These are phyloP conservation scores for Scytalidium lignicola DNA, from an alignment of 2,329 filamentous ascomycete species.

Conservation along the genomic window DNA sequence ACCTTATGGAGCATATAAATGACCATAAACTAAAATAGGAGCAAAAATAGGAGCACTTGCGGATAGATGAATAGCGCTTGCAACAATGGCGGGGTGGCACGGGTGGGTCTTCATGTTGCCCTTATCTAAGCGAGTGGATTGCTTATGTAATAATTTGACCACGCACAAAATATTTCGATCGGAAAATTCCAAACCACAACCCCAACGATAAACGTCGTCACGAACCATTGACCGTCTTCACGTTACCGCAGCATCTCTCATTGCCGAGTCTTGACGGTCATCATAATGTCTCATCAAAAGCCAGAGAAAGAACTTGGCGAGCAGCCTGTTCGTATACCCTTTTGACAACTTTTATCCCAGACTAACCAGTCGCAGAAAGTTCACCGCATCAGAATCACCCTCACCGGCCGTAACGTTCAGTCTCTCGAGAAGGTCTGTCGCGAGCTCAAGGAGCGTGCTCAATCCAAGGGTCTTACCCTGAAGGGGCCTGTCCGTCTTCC, in stretches of 20 bases:
- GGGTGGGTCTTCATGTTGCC: too few relatives aligned
- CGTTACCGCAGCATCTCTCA: conserved; percentile 64
- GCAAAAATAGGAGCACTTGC: too few relatives aligned
- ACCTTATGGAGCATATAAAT: too few relatives aligned
- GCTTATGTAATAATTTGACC: too few relatives aligned
- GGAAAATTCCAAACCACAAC: too few relatives aligned
- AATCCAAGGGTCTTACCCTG: conserved; percentile 96
- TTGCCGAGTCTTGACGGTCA: conserved; percentile 78
- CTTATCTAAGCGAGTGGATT: too few relatives aligned
- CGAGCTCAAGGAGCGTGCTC: conserved; percentile 97
- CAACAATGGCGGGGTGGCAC: too few relatives aligned
- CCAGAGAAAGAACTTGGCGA: conserved; percentile 88
- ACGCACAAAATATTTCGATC: too few relatives aligned
- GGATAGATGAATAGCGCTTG: too few relatives aligned
- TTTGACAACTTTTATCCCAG: conserved; percentile 6
- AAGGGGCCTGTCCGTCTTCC: conserved; percentile 98
- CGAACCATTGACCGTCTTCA: conserved; percentile 56
- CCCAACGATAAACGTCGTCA: neutral
- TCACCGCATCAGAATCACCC: conserved; percentile 98
- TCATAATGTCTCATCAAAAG: conserved; percentile 91
- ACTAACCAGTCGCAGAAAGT: conserved; percentile 57
- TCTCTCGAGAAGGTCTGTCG: conserved; percentile 97
- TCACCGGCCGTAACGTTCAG: conserved; percentile 90
- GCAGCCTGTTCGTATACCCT: conserved; percentile 60
- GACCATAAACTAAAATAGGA: too few relatives aligned